Percentiles rank a stretch among this genome's conserved stretches.
Conservation (phyloP, 768 basidiomycete species). For the Amanita exitialis region DNA sequence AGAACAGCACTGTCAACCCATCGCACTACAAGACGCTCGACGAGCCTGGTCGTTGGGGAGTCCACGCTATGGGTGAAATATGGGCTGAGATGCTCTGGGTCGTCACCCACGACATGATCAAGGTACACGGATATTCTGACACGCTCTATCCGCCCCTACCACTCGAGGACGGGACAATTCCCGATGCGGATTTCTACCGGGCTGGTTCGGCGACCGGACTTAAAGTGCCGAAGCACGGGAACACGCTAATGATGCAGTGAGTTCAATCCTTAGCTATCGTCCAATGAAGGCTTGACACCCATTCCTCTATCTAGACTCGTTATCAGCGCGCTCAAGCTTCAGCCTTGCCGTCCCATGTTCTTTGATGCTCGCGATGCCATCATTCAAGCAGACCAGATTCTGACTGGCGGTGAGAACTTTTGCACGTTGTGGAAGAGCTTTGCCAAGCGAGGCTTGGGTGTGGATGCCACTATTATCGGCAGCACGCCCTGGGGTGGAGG, state of each 20-base stretch:
- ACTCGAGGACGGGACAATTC: slow-evolving; percentile 50
- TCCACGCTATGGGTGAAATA: slow-evolving; percentile 88
- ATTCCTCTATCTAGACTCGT: slow-evolving; percentile 42
- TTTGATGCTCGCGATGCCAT: slow-evolving; percentile 87
- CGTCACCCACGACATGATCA: slow-evolving; percentile 61
- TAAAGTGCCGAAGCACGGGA: slow-evolving; percentile 83
- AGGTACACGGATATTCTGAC: slow-evolving; percentile 73
- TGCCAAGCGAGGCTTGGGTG: slow-evolving; percentile 70
- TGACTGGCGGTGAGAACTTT: slow-evolving; percentile 90
- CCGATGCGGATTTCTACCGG: slow-evolving; percentile 69
- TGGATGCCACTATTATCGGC: slow-evolving; percentile 63
- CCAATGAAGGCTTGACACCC: neutral
- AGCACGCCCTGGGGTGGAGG: slow-evolving; percentile 93
- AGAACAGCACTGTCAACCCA: slow-evolving; percentile 52
- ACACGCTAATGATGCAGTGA: slow-evolving; percentile 69
- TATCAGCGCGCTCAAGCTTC: slow-evolving; percentile 89
- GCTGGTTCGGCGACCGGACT: slow-evolving; percentile 24
- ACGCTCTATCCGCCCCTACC: slow-evolving; percentile 76
- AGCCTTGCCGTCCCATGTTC: slow-evolving; percentile 85
- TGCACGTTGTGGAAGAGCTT: slow-evolving; percentile 87
- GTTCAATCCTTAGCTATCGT: slow-evolving; percentile 19
- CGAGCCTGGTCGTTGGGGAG: slow-evolving; percentile 90
- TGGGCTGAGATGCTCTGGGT: slow-evolving; percentile 93
- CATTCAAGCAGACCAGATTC: slow-evolving; percentile 79
- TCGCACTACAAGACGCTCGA: slow-evolving; percentile 93